Percentiles rank a stretch among this genome's conserved stretches.
Conservation (phyloP, 768 basidiomycete species). For the Fomitopsis serialis region DNA sequence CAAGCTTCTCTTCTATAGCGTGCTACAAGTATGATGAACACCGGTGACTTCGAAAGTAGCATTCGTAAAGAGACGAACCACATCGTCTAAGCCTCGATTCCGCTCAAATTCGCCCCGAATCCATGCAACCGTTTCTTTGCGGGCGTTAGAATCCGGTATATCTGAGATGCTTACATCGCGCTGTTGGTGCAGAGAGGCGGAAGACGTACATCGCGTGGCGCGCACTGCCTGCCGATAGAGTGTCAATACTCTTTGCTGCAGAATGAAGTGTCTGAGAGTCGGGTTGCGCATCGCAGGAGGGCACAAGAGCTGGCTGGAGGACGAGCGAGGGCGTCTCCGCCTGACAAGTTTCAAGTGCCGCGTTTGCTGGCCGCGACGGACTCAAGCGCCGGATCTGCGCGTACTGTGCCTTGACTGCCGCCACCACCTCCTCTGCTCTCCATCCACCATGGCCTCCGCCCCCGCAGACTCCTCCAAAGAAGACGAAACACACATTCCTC, state of each 20-base stretch:
- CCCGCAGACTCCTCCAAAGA: conserved; percentile 4
- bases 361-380: background rate
- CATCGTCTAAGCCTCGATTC: conserved; percentile 50
- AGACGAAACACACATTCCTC: background rate
- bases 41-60: background rate
- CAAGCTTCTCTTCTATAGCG: conserved; percentile 55
- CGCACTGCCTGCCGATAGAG: conserved; percentile 68
- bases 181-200: background rate
- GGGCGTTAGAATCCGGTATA: conserved; percentile 55
- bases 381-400: background rate
- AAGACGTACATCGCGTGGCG: conserved; percentile 51
- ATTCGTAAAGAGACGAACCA: conserved; percentile 33
- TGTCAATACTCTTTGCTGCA: conserved; percentile 52
- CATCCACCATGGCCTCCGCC: conserved; percentile 9
- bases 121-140: conserved; percentile 67
- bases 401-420: background rate
- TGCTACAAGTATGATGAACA: conserved; percentile 2
- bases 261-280: conserved; percentile 70
- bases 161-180: conserved; percentile 30
- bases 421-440: background rate
- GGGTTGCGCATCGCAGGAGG: conserved; percentile 12
- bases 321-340: background rate
- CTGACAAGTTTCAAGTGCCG: conserved; percentile 1
- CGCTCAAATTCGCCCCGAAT: conserved; percentile 69
- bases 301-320: background rate